A percentile compares a stretch with the other conserved stretches of the same genome.
phyloP scores from a whole-genome alignment of 306 rosid genomes.

The Cucurbita maxima region DNA sequence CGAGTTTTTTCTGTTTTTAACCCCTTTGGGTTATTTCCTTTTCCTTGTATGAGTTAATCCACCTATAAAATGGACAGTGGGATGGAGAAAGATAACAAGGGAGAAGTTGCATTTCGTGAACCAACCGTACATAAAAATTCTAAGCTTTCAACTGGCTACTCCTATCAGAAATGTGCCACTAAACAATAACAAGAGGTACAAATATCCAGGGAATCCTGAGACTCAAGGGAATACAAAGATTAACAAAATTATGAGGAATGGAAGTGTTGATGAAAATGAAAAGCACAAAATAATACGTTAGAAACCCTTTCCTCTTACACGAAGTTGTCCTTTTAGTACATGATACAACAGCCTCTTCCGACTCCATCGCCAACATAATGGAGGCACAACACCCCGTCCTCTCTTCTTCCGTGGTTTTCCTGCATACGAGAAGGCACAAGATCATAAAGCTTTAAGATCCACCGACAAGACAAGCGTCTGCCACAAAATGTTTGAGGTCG shows the following conservation, averaged over 20 bases:
- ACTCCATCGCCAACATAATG: constrained; percentile 22
- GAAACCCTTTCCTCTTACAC: not conserved
- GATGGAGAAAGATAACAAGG: not conserved
- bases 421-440: not conserved
- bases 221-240: not conserved
- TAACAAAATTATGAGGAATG: not conserved
- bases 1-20: not conserved
- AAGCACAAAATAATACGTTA: not conserved
- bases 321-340: constrained; percentile 8
- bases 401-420: constrained; percentile 2
- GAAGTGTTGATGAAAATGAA: not conserved
- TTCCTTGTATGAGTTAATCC: not conserved
- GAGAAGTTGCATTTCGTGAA: not conserved
- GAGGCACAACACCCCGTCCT: constrained; percentile 1
- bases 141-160: not conserved
- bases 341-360: constrained; percentile 21
- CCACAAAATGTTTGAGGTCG: not conserved
- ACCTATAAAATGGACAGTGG: not conserved
- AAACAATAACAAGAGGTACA: not conserved
- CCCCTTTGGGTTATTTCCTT: not conserved
- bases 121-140: not conserved
- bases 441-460: not conserved
- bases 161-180: not conserved
- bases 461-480: not conserved
- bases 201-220: not conserved